Evolutionary conservation across 2,329 filamentous ascomycete genomes (phyloP).

Genomic region (Gnomoniopsis smithogilvyi): DNA sequence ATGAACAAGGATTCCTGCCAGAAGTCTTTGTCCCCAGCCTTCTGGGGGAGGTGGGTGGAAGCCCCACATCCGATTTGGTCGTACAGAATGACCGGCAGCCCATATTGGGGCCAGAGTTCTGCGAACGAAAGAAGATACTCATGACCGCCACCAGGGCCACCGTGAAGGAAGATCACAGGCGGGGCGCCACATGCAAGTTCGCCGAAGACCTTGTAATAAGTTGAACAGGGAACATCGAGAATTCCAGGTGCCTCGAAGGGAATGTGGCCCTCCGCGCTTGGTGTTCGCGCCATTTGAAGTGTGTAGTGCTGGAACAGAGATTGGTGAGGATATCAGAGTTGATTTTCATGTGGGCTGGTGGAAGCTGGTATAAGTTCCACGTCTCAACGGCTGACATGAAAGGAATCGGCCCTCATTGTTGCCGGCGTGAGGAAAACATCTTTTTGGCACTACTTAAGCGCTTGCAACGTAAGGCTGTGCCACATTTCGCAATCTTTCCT

Average conservation of each 20-base stretch:
- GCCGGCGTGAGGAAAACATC: too few relatives aligned
- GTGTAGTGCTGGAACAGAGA: constrained; percentile 6
- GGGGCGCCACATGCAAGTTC: constrained; percentile 2
- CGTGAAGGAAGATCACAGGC: constrained; percentile 28
- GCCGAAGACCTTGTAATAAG: constrained; percentile 12
- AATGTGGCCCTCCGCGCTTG: constrained; percentile 9
- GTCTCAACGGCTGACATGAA: too few relatives aligned
- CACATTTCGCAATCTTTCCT: too few relatives aligned
- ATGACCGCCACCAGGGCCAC: constrained; percentile 42
- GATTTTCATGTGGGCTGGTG: too few relatives aligned
- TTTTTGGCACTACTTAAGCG: too few relatives aligned
- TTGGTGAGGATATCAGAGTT: background rate
- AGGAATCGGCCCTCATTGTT: too few relatives aligned
- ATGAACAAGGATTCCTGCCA: constrained; percentile 24
- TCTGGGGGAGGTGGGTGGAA: constrained; percentile 44
- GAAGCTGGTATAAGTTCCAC: too few relatives aligned
- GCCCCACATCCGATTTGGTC: constrained; percentile 49
- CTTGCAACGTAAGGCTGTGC: too few relatives aligned
- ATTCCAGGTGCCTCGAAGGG: constrained; percentile 5
- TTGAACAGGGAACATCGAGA: constrained; percentile 1
- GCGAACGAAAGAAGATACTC: constrained; percentile 31
- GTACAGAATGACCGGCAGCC: constrained; percentile 46
- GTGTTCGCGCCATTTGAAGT: constrained; percentile 7
- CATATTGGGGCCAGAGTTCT: constrained; percentile 11
- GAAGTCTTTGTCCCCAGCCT: constrained; percentile 23